Evolutionary conservation across 1,139 yeast species (phyloP).

Genomic region (Zygoascus sp.): DNA sequence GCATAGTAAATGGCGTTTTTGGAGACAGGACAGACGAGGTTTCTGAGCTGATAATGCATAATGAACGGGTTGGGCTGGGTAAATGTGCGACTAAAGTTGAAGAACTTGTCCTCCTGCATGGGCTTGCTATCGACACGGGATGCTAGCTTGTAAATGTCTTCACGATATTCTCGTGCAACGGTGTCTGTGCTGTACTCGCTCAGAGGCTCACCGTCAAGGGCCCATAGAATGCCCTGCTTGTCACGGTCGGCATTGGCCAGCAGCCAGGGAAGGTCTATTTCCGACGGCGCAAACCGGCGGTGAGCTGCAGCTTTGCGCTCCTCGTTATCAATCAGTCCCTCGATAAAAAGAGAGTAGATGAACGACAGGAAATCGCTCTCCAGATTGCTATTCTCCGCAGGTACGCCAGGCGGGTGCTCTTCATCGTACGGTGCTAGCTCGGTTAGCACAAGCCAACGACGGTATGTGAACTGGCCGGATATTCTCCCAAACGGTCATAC

Average conservation of each 20-base stretch:
- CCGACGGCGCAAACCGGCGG: slow-evolving; percentile 3
- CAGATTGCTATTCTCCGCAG: neutral
- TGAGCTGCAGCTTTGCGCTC: slow-evolving; percentile 1
- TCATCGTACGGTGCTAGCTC: neutral
- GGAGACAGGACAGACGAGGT: slow-evolving; percentile 45
- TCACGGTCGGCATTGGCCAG: slow-evolving; percentile 5
- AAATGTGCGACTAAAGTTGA: slow-evolving; percentile 41
- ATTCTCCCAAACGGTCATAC: too few relatives aligned
- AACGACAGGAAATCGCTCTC: slow-evolving; percentile 13
- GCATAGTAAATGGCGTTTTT: slow-evolving; percentile 36
- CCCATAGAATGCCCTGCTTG: slow-evolving; percentile 15
- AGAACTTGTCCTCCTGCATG: slow-evolving; percentile 8
- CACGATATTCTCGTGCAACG: slow-evolving; percentile 12
- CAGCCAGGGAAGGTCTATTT: slow-evolving; percentile 7
- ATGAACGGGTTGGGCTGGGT: slow-evolving; percentile 46
- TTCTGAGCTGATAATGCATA: slow-evolving; percentile 55
- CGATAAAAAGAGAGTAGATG: slow-evolving; percentile 3
- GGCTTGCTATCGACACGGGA: neutral
- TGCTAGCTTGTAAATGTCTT: slow-evolving; percentile 1
- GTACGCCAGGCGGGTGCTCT: neutral
- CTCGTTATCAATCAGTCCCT: slow-evolving; percentile 5
- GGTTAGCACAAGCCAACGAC: too few relatives aligned
- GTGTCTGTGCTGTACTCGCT: neutral
- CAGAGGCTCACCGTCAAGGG: slow-evolving; percentile 7
- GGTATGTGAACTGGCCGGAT: too few relatives aligned